These are phyloP conservation scores for Meira nashicola DNA, from an alignment of 1,284 basidiomycete genomes.

Conservation along the genomic window DNA sequence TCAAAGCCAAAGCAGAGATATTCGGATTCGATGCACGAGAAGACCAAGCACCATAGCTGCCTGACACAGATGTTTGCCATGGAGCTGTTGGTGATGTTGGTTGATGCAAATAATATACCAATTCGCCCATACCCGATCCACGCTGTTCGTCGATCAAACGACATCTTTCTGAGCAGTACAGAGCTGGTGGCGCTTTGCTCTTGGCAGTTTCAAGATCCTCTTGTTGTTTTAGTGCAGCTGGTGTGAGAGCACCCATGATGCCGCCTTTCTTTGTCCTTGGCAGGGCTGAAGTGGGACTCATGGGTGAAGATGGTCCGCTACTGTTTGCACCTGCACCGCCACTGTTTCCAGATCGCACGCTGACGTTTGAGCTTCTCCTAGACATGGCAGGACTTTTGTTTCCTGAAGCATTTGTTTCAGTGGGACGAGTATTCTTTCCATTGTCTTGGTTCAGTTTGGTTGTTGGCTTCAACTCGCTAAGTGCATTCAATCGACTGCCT, in stretches of 20 bases:
- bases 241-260: conserved; percentile 33
- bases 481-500: conserved; percentile 35
- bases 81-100: conserved; percentile 19
- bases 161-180: conserved; percentile 46
- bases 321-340: conserved; percentile 19
- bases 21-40: conserved; percentile 17
- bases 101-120: conserved; percentile 32
- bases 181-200: conserved; percentile 27
- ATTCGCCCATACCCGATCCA: conserved; percentile 30
- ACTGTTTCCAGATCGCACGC: conserved; percentile 25
- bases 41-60: conserved; percentile 10
- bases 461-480: conserved; percentile 43
- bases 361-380: conserved; percentile 25
- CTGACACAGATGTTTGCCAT: conserved; percentile 8
- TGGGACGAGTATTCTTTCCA: conserved; percentile 9
- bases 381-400: conserved; percentile 24
- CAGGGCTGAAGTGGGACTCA: conserved; percentile 5
- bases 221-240: conserved; percentile 30
- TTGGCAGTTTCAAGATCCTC: conserved; percentile 26
- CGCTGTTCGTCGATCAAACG: conserved; percentile 39
- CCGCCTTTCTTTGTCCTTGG: conserved; percentile 27
- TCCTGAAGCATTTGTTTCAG: conserved; percentile 7
- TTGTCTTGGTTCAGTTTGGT: conserved; percentile 34
- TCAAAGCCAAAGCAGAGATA: conserved; percentile 19
- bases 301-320: conserved; percentile 12